Percentiles rank a stretch among this genome's conserved stretches.
These are phyloP conservation scores for Eucalyptus caleyi DNA, from an alignment of 345 rosid species.

Conservation along the genomic window DNA sequence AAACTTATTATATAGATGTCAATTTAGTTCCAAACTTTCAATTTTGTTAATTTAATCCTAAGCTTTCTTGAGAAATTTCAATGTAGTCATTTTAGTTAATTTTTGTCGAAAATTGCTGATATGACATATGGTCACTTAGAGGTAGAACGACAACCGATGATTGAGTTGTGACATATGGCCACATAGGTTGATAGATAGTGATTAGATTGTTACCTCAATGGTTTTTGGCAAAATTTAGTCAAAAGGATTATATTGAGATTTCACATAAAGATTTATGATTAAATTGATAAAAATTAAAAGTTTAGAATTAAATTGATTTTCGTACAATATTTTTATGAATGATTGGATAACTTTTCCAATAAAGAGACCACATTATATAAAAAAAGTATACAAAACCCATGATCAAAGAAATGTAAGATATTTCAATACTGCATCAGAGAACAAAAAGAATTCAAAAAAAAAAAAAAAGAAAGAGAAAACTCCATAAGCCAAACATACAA, in stretches of 20 bases:
- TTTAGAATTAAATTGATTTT: accelerated
- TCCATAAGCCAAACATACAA: neutral
- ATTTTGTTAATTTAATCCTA: no score
- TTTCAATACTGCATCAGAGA: neutral
- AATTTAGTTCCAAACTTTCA: accelerated
- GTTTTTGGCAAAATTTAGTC: no score
- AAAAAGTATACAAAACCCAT: neutral
- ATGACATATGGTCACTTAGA: neutral
- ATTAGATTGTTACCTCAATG: accelerated
- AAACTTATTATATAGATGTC: accelerated
- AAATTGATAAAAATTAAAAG: no score
- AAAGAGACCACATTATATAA: neutral
- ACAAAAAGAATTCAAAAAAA: neutral
- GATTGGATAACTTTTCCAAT: neutral
- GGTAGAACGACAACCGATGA: accelerated
- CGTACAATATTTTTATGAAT: no score
- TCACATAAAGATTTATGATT: neutral
- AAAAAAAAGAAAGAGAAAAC: neutral
- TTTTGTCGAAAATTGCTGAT: accelerated
- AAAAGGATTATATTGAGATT: accelerated
- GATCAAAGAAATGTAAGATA: neutral
- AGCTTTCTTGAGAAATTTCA: accelerated
- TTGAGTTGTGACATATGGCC: neutral
- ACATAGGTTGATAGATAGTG: accelerated
- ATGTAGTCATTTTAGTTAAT: no score